A percentile compares a stretch with the other conserved stretches of the same genome.
phyloP scores from a whole-genome alignment of 805 yeast species.

The Candida chauliodis region DNA sequence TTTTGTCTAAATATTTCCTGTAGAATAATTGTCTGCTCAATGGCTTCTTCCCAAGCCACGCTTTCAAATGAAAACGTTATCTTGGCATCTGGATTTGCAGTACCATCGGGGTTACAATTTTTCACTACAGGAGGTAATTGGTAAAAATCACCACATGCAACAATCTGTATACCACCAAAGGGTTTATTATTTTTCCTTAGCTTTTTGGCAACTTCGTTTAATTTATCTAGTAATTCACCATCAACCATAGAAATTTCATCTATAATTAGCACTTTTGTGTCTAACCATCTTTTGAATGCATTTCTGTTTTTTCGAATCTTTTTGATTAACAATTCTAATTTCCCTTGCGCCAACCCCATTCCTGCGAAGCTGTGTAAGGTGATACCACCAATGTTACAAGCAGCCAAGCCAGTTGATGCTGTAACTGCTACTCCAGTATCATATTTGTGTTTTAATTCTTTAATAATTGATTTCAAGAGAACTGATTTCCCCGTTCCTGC shows the following conservation, averaged over 20 bases:
- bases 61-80: conserved; percentile 63
- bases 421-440: conserved; percentile 62
- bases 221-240: conserved; percentile 60
- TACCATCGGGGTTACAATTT: conserved; percentile 23
- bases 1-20: conserved; percentile 72
- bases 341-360: conserved; percentile 66
- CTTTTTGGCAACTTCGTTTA: conserved; percentile 56
- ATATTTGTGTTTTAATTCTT: conserved; percentile 44
- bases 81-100: conserved; percentile 18
- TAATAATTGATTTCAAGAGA: conserved; percentile 62
- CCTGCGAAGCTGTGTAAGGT: conserved; percentile 78
- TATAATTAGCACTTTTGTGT: conserved; percentile 56
- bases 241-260: conserved; percentile 85
- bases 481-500: conserved; percentile 99
- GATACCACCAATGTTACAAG: conserved; percentile 76
- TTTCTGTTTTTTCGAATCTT: conserved; percentile 53
- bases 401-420: conserved; percentile 84
- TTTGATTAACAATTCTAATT: conserved; percentile 41
- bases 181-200: conserved; percentile 48
- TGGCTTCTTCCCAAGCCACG: conserved; percentile 55
- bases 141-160: conserved; percentile 78
- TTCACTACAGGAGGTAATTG: conserved; percentile 73
- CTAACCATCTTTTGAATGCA: conserved; percentile 52
- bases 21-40: conserved; percentile 55
- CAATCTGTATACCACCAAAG: conserved; percentile 78